phyloP scores from a whole-genome alignment of 495 filamentous ascomycete genomes.

The Penicillium steckii region DNA sequence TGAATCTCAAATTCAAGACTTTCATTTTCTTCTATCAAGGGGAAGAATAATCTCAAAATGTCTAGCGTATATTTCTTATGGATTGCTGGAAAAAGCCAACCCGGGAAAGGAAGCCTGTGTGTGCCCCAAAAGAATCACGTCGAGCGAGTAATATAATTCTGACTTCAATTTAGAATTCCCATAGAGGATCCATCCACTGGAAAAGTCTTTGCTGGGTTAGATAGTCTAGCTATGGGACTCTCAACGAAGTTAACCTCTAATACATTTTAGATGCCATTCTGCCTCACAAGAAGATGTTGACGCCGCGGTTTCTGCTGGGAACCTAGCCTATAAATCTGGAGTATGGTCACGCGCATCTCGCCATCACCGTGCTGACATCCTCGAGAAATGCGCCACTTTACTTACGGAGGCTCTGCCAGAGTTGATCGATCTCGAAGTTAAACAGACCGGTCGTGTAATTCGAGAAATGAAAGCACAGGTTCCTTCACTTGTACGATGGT shows the following conservation, averaged over 20 bases:
- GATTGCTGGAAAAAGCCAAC: not conserved
- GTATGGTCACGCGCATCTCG: conserved; percentile 57
- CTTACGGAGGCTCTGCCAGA: conserved; percentile 47
- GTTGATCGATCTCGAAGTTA: conserved; percentile 56
- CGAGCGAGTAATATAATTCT: not conserved
- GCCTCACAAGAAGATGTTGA: conserved; percentile 50
- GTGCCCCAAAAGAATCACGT: not conserved
- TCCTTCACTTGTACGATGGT: conserved; percentile 59
- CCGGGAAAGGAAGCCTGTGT: not conserved
- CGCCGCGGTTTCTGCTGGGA: conserved; percentile 42
- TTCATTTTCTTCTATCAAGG: too few relatives aligned
- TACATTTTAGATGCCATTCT: conserved; percentile 31
- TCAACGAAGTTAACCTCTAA: not conserved
- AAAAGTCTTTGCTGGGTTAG: conserved; percentile 21
- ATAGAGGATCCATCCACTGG: conserved; percentile 24
- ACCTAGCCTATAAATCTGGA: conserved; percentile 51
- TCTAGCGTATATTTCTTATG: not conserved
- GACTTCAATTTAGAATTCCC: conserved; percentile 10
- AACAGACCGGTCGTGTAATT: conserved; percentile 60
- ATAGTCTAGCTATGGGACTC: too few relatives aligned
- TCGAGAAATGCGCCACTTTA: conserved; percentile 54
- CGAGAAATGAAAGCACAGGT: conserved; percentile 67
- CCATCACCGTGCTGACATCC: conserved; percentile 52
- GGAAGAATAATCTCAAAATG: too few relatives aligned
- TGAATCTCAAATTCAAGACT: too few relatives aligned